A percentile compares a stretch with the other conserved stretches of the same genome.
Conservation (phyloP, 202 grass and related monocot species). For the Hordeum pubiflorum region DNA sequence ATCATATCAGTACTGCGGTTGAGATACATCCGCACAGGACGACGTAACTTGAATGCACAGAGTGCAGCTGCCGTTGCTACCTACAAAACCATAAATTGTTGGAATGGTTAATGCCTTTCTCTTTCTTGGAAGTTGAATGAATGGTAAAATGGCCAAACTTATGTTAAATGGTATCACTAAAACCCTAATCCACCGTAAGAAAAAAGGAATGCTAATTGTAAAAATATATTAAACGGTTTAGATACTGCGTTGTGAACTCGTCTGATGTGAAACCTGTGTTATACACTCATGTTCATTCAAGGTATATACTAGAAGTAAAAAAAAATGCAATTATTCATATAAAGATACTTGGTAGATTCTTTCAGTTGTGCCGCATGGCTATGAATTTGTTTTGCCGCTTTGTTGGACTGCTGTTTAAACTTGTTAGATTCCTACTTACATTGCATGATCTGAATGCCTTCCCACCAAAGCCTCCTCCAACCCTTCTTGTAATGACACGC, state of each 20-base stretch:
- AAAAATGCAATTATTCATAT: too few species aligned
- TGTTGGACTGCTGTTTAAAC: not conserved
- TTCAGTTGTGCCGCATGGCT: not conserved
- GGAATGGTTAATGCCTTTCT: not conserved
- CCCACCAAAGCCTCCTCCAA: slow-evolving; percentile 75
- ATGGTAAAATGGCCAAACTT: not conserved
- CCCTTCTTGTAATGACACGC: slow-evolving; percentile 76
- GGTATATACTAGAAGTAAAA: too few species aligned
- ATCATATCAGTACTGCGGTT: slow-evolving; percentile 73
- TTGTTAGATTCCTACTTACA: slow-evolving; percentile 43
- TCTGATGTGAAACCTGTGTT: too few species aligned
- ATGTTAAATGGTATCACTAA: not conserved
- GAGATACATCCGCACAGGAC: slow-evolving; percentile 65
- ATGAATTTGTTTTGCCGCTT: not conserved
- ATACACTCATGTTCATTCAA: too few species aligned
- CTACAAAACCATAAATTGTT: slow-evolving; percentile 27
- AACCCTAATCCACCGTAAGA: not conserved
- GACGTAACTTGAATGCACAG: slow-evolving; percentile 51
- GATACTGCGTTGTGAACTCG: too few species aligned
- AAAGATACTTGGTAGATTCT: too few species aligned
- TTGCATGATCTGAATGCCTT: slow-evolving; percentile 46
- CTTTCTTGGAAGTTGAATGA: not conserved
- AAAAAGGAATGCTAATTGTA: not conserved
- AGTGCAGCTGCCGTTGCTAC: slow-evolving; percentile 63
- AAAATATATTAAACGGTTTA: too few species aligned